Evolutionary conservation across 495 filamentous ascomycete species (phyloP).

Genomic region (Neurospora terricola): DNA sequence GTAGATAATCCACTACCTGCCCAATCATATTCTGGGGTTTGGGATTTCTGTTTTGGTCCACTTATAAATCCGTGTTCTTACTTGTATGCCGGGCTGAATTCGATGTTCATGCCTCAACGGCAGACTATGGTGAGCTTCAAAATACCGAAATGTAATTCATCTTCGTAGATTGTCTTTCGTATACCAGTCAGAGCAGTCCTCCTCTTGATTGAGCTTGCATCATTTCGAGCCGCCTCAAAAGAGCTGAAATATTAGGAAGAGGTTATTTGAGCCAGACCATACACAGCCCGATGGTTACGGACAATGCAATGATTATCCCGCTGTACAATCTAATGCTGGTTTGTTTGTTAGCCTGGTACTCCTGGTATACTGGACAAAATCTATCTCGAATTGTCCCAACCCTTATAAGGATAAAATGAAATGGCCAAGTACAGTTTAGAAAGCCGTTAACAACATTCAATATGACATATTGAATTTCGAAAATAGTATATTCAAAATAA

Average conservation of each 20-base stretch:
- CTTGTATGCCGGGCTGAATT: not conserved
- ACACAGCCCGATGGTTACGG: not conserved
- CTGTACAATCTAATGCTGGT: too few species aligned
- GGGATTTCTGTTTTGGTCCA: not conserved
- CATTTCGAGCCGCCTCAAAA: not conserved
- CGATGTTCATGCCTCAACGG: not conserved
- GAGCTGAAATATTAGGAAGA: not conserved
- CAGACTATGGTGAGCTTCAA: not conserved
- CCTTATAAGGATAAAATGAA: too few species aligned
- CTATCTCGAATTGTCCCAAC: too few species aligned
- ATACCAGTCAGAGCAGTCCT: not conserved
- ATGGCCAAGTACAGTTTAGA: too few species aligned
- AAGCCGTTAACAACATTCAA: too few species aligned
- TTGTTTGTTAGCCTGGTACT: too few species aligned
- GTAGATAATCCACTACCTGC: not conserved
- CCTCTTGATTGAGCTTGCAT: not conserved
- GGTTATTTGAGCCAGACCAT: not conserved
- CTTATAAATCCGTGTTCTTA: not conserved
- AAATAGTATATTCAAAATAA: too few species aligned
- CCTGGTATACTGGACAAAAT: too few species aligned
- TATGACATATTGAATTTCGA: too few species aligned
- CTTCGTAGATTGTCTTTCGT: not conserved
- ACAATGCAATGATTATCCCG: too few species aligned
- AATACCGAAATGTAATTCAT: not conserved
- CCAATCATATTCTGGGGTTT: not conserved